phyloP scores from a whole-genome alignment of 306 rosid genomes.

The Rosa lucieae region DNA sequence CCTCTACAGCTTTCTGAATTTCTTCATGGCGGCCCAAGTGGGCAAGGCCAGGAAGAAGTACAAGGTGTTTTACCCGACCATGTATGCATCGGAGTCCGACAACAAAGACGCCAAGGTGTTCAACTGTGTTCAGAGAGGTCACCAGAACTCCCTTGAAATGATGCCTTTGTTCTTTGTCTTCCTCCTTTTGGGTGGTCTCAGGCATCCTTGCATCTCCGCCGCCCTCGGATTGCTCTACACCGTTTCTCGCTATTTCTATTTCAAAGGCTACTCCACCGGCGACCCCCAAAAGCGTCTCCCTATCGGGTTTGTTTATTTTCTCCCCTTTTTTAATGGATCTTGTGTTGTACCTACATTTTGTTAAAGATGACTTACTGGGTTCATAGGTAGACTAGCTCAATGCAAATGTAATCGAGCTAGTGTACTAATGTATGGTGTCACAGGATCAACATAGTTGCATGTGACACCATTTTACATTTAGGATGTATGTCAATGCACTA shows the following conservation, averaged over 20 bases:
- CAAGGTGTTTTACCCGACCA: constrained; percentile 62
- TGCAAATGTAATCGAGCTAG: no score
- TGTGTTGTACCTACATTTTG: no score
- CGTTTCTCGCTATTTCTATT: constrained; percentile 66
- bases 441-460: no score
- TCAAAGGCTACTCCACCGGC: constrained; percentile 79
- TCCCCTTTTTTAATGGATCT: no score
- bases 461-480: no score
- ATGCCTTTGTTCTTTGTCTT: constrained; percentile 58
- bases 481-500: not conserved
- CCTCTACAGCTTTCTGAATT: constrained; percentile 60
- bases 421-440: no score
- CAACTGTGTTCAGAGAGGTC: constrained; percentile 81
- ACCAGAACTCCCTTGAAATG: constrained; percentile 74
- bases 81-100: constrained; percentile 73
- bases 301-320: constrained; percentile 48
- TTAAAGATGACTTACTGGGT: no score
- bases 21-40: constrained; percentile 60
- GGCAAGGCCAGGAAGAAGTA: constrained; percentile 72
- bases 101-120: constrained; percentile 78
- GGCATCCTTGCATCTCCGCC: constrained; percentile 50
- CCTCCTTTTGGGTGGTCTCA: constrained; percentile 68
- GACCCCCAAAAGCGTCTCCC: constrained; percentile 64
- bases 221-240: constrained; percentile 46
- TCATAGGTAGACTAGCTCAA: no score